A percentile compares a stretch with the other conserved stretches of the same genome.
These are phyloP conservation scores for Annulohypoxylon stygium DNA, from an alignment of 495 filamentous ascomycete genomes.

Conservation along the genomic window DNA sequence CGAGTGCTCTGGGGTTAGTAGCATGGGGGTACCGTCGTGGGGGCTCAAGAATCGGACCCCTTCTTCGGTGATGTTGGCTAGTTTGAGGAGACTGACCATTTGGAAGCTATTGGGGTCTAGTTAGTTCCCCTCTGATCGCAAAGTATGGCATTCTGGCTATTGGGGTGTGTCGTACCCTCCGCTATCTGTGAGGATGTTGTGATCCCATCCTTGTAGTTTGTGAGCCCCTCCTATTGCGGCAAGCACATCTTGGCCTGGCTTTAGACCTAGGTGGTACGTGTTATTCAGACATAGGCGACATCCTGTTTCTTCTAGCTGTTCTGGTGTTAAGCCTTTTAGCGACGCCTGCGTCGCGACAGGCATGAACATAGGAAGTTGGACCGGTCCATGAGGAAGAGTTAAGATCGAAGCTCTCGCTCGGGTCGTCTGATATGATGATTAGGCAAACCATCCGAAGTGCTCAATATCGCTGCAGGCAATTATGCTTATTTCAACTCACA, in stretches of 20 bases:
- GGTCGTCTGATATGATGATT: conserved; percentile 73
- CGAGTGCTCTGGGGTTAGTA: conserved; percentile 96
- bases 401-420: conserved; percentile 94
- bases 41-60: conserved; percentile 95
- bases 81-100: conserved; percentile 96
- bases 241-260: conserved; percentile 89
- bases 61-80: conserved; percentile 94
- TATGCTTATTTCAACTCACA: conserved; percentile 61
- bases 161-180: conserved; percentile 78
- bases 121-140: conserved; percentile 20
- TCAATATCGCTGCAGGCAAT: not conserved
- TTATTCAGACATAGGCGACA: conserved; percentile 96
- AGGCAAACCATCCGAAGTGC: not conserved
- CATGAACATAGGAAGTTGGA: conserved; percentile 95
- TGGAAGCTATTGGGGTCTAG: conserved; percentile 76
- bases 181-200: conserved; percentile 96
- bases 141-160: not conserved
- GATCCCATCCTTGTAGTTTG: conserved; percentile 92
- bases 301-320: conserved; percentile 88
- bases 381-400: conserved; percentile 89
- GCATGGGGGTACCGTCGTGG: conserved; percentile 96
- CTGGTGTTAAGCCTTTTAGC: conserved; percentile 92
- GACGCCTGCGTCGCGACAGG: conserved; percentile 98
- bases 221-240: conserved; percentile 92
- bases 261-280: conserved; percentile 95